Base-by-base conservation (phyloP, 2,329 filamentous ascomycete species). In the Pestalotiopsis sp. region DNA sequence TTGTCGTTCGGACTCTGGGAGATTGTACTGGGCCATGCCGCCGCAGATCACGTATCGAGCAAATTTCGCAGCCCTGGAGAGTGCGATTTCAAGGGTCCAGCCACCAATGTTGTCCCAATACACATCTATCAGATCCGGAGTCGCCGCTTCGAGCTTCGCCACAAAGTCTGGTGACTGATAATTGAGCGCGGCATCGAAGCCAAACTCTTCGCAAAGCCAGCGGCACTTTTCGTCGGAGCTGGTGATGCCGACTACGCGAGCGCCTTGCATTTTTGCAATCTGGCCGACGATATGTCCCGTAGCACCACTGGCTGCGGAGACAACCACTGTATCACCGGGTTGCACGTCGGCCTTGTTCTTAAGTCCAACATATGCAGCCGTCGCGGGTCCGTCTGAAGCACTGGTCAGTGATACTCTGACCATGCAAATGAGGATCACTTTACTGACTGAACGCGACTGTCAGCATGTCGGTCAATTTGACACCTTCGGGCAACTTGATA, bases 141-240 rank as follows among this genome's bases (percentile, higher is more conserved):
- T 67, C 4, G 56, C 65, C 20, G 31, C 65, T 27, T 59, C 39
- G 27, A 67, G 38, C 4, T 61, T 56, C 36, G 31, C 73, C 56
- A 79, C 78, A 72, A 87, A 89, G 2, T 78, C 77, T 1, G 80
- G 68, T 6, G 78, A 78, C 73, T 87, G 86, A 77, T 89, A 89
- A 78, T 89, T 86, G 68, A 89, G 71, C 72, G 85, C 87, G 6
- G 82, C 75, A 73, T 89, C 85, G 6, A 85, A 85, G 6, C 86
- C 86, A 1, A 88, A 78, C 60, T 76, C 77, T 69, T 85, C 81
- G 1, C 69, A 70, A 52, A 87, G 83, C 81, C 83, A 85, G 23
- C 75, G 74, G 75, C 86, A 88, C n/a, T 67, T 67, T 17, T 59
- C 65, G 1, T 67, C 65, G 3, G 52, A 59, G 23, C 65, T 56